phyloP scores from a whole-genome alignment of 495 filamentous ascomycete genomes.

The Jackrogersella minutella region DNA sequence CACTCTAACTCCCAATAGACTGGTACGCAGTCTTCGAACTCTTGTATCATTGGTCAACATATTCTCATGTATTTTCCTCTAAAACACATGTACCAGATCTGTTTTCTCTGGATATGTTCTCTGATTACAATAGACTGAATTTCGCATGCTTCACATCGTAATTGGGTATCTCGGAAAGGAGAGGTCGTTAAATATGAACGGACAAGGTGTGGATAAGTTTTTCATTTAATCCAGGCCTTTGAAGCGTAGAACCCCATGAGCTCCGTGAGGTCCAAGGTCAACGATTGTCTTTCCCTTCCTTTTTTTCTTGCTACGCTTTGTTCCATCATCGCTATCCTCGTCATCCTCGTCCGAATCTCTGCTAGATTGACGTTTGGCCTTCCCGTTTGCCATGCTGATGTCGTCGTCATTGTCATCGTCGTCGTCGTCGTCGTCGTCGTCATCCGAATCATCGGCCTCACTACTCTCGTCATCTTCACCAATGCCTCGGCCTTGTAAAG shows the following conservation, averaged over 20 bases:
- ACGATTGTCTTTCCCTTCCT: conserved; percentile 58
- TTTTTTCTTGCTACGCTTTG: conserved; percentile 45
- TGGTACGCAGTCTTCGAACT: too few species aligned
- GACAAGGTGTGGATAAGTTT: background rate
- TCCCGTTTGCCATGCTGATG: conserved; percentile 42
- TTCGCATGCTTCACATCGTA: background rate
- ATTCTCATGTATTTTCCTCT: too few species aligned
- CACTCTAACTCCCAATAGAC: too few species aligned
- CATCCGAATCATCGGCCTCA: conserved; percentile 56
- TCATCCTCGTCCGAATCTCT: conserved; percentile 47
- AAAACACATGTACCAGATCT: too few species aligned
- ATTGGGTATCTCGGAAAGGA: conserved; percentile 40
- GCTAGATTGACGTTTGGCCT: conserved; percentile 56
- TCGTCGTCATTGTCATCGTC: conserved; percentile 51
- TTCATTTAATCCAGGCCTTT: conserved; percentile 66
- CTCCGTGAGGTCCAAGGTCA: conserved; percentile 59
- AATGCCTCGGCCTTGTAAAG: conserved; percentile 48
- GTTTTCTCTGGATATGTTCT: too few species aligned
- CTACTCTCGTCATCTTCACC: conserved; percentile 53
- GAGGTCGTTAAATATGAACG: background rate
- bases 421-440: conserved; percentile 53
- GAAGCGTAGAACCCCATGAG: conserved; percentile 69
- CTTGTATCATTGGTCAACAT: too few species aligned
- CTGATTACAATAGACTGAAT: background rate
- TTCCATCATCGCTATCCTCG: conserved; percentile 42